phyloP scores from a whole-genome alignment of 306 rosid genomes.

The Pueraria montana region DNA sequence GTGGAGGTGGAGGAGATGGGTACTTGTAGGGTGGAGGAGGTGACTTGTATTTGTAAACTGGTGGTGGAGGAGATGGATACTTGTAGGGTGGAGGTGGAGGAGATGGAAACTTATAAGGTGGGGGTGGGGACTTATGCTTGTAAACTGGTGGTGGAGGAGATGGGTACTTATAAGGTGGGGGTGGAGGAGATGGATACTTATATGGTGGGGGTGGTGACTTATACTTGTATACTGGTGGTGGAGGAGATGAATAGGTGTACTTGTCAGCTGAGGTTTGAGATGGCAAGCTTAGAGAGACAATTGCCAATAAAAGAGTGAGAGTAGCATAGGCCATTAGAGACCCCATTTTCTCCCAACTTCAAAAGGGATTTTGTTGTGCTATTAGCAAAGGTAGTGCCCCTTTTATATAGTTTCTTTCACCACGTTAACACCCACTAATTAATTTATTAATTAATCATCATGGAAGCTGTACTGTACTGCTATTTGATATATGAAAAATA shows the following conservation, averaged over 20 bases:
- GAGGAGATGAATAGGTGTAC: slow-evolving; percentile 65
- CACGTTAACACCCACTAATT: slow-evolving; percentile 15
- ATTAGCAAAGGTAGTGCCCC: slow-evolving; percentile 17
- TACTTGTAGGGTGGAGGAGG: slow-evolving; percentile 23
- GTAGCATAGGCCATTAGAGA: slow-evolving; percentile 52
- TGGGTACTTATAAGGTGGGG: background rate
- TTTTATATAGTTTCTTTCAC: slow-evolving; percentile 68
- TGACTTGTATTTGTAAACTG: slow-evolving; percentile 10
- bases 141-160: slow-evolving; percentile 21
- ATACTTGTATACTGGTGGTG: slow-evolving; percentile 29
- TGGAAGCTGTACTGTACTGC: background rate
- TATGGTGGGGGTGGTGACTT: background rate
- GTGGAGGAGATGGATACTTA: slow-evolving; percentile 19
- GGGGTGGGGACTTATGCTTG: slow-evolving; percentile 8
- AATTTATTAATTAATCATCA: background rate
- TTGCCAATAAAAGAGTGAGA: slow-evolving; percentile 54
- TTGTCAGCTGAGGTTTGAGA: slow-evolving; percentile 47
- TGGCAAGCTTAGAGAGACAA: slow-evolving; percentile 50
- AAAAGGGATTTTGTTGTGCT: slow-evolving; percentile 46
- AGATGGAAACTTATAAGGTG: background rate
- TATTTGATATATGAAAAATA: background rate
- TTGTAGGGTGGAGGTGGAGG: slow-evolving; percentile 31
- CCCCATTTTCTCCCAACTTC: slow-evolving; percentile 55
- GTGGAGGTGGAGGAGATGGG: slow-evolving; percentile 53
- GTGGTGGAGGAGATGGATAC: slow-evolving; percentile 36